A percentile compares a stretch with the other conserved stretches of the same genome.
Evolutionary conservation across 352 stramenopile species (phyloP).

Genomic region (Phytopythium sindhum): DNA sequence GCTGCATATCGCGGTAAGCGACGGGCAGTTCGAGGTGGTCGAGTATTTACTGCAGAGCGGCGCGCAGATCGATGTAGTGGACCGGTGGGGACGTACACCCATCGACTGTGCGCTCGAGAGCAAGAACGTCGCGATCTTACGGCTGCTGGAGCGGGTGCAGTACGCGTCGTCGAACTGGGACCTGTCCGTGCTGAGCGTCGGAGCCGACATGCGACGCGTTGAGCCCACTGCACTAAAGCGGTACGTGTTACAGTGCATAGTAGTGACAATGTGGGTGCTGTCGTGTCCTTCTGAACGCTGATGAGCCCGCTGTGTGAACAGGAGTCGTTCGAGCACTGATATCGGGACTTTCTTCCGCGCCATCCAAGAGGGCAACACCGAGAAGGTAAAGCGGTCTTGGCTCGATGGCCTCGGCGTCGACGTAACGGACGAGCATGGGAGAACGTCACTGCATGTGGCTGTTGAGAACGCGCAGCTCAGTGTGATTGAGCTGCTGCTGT

Average conservation of each 20-base stretch:
- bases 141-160: constrained; percentile 40
- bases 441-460: constrained; percentile 74
- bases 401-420: constrained; percentile 64
- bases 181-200: constrained; percentile 15
- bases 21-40: constrained; percentile 51
- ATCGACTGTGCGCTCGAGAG: constrained; percentile 65
- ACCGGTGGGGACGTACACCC: constrained; percentile 69
- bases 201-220: not conserved
- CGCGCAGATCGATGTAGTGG: constrained; percentile 43
- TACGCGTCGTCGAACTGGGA: constrained; percentile 16
- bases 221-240: constrained; percentile 5
- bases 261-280: too few species aligned
- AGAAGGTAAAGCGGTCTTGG: constrained; percentile 77
- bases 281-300: too few species aligned
- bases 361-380: constrained; percentile 58
- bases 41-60: constrained; percentile 60
- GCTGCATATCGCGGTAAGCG: constrained; percentile 73
- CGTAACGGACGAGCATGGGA: constrained; percentile 40
- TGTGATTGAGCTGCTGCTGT: constrained; percentile 75
- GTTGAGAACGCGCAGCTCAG: constrained; percentile 67
- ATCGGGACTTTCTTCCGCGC: constrained; percentile 51
- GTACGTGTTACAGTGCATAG: too few species aligned
- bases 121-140: constrained; percentile 41
- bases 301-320: too few species aligned
- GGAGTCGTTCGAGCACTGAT: constrained; percentile 33